A percentile compares a stretch with the other conserved stretches of the same genome.
phyloP scores from a whole-genome alignment of 495 filamentous ascomycete species.

The Hyaloscypha hepaticicola region DNA sequence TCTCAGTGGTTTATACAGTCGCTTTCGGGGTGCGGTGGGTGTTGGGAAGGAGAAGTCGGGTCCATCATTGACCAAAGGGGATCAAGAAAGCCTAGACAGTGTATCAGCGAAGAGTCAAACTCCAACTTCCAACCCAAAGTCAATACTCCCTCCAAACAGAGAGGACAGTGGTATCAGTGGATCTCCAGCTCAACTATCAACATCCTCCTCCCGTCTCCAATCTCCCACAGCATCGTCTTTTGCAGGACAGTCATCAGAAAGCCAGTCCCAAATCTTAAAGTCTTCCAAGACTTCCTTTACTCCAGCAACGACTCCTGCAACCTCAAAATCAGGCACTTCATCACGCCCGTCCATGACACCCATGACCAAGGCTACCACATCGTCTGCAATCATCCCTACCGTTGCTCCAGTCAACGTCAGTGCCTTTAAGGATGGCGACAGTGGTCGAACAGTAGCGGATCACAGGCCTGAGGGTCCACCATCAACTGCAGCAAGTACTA shows the following conservation, averaged over 20 bases:
- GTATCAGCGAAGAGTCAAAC: conserved; percentile 24
- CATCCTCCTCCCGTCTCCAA: conserved; percentile 31
- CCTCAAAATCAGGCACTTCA: conserved; percentile 28
- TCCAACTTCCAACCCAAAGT: conserved; percentile 23
- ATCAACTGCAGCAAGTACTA: conserved; percentile 35
- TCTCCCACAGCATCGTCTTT: conserved; percentile 33
- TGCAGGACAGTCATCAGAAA: conserved; percentile 27
- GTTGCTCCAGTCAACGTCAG: conserved; percentile 58
- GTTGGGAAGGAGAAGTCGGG: conserved; percentile 60
- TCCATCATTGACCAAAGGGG: conserved; percentile 23
- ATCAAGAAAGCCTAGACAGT: conserved; percentile 26
- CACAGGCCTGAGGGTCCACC: conserved; percentile 30
- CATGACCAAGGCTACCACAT: conserved; percentile 36
- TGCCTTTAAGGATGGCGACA: conserved; percentile 49
- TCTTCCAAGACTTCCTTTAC: conserved; percentile 31
- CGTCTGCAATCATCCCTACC: conserved; percentile 38
- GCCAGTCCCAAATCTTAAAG: conserved; percentile 26
- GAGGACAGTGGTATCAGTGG: conserved; percentile 28
- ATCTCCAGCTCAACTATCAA: conserved; percentile 32
- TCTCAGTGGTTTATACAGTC: conserved; percentile 80
- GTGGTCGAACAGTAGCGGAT: conserved; percentile 26
- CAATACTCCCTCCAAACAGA: conserved; percentile 21
- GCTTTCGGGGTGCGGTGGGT: conserved; percentile 74
- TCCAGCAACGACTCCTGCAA: conserved; percentile 30
- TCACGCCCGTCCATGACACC: conserved; percentile 37